Conservation (phyloP, 257 asterid genomes). For the Solanum dulcamara region DNA sequence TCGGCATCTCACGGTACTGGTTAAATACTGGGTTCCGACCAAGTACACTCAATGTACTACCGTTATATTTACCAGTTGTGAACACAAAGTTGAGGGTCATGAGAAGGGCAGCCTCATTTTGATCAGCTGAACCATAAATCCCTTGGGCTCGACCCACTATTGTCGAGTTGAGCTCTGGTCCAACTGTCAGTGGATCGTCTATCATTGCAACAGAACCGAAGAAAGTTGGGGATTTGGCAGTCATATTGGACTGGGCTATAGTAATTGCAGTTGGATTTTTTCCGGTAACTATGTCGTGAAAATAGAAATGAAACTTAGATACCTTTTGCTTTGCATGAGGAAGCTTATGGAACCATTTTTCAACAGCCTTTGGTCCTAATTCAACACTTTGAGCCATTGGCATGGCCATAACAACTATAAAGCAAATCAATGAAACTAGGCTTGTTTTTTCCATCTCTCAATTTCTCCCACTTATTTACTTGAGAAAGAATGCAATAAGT, state of each 20-base stretch:
- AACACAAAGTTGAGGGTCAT: conserved; percentile 24
- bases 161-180: conserved; percentile 12
- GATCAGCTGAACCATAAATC: conserved; percentile 13
- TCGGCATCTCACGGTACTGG: conserved; percentile 25
- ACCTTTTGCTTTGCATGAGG: conserved; percentile 12
- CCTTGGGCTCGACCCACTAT: conserved; percentile 44
- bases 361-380: conserved; percentile 10
- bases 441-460: neutral
- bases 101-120: conserved; percentile 4
- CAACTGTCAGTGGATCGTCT: conserved; percentile 15
- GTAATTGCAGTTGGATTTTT: conserved; percentile 7
- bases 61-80: conserved; percentile 20
- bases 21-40: conserved; percentile 15
- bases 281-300: conserved; percentile 22
- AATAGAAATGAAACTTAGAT: conserved; percentile 22
- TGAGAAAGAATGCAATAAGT: neutral
- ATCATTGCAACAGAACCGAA: conserved; percentile 17
- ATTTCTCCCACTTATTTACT: neutral
- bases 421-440: neutral
- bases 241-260: conserved; percentile 9
- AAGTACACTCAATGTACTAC: conserved; percentile 27
- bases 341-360: conserved; percentile 14
- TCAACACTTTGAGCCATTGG: neutral
- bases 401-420: neutral
- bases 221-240: conserved; percentile 5